Evolutionary conservation across 1,139 yeast species (phyloP).

Genomic region (Blastobotrys buckinghamii): DNA sequence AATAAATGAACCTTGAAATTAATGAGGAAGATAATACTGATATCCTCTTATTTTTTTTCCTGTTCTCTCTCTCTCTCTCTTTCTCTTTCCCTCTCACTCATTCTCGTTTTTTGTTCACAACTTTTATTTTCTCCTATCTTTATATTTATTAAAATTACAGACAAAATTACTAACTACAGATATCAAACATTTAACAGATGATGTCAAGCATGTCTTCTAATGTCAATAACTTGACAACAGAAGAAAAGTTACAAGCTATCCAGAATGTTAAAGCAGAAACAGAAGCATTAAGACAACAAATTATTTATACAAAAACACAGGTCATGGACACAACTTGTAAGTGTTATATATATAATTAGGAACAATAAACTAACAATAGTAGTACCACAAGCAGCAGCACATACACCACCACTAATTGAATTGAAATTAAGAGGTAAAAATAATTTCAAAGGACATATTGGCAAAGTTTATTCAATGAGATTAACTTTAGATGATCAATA

Average conservation of each 20-base stretch:
- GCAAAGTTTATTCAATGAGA: constrained; percentile 61
- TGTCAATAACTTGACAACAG: constrained; percentile 6
- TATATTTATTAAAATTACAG: neutral
- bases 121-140: neutral
- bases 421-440: constrained; percentile 13
- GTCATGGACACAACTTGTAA: constrained; percentile 21
- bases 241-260: constrained; percentile 18
- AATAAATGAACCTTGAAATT: no score
- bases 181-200: no score
- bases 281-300: constrained; percentile 20
- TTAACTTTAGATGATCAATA: constrained; percentile 61
- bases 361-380: neutral
- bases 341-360: neutral
- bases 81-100: neutral
- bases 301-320: constrained; percentile 16
- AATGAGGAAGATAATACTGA: no score
- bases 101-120: neutral
- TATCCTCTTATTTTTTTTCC: neutral
- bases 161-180: neutral
- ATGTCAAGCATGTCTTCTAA: constrained; percentile 2
- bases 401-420: constrained; percentile 18
- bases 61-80: neutral
- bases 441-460: constrained; percentile 64
- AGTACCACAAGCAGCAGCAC: constrained; percentile 19
- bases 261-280: constrained; percentile 21